Base-by-base conservation (phyloP, 257 asterid genomes). In the Forsythia viridissima region DNA sequence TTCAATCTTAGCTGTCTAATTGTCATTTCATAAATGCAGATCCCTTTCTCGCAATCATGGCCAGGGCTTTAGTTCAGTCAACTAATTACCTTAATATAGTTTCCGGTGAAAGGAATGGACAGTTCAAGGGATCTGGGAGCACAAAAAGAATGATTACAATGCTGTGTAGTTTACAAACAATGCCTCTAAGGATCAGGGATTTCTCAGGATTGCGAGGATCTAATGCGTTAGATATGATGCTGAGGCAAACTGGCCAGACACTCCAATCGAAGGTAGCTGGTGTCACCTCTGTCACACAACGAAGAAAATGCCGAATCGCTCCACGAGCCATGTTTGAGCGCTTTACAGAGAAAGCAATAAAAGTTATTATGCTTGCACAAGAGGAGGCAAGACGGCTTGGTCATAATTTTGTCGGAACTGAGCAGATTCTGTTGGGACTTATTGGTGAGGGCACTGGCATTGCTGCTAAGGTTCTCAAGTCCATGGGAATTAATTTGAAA, bases 371-470 rank as follows among this genome's bases (percentile, higher is more conserved):
- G 98, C 99, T 95, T 83, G 97, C 99, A 13, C 99, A 95, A 80
- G 99, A 95, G 89, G 99, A 95, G 90, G 97, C 99, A 41, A 92
- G 99, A 72, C 80, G 99, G 66, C 97, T 95, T 77, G 99, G 99
- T 74, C 99, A 93, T 80, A 95, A 95, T 82, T 92, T 91, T 75
- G 99, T 95, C 13, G 99, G 99, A 61, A 95, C 99, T 2, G 99
- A 95, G 86, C 99, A 95, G 88, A 93, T 95, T 76, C 78, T 95
- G 83, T 81, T 95, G 76, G 99, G 99, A 43, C 99, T 95, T 70
- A 92, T 95, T 63, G 99, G 99, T 8, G 99, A 95, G 88, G 99
- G 99, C 73, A 95, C 99, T 63, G 99, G 99, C 48, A 95, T 95
- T 78, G 99, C 99, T 84, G 99, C 99, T 24, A 95, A 95, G 93